phyloP scores from a whole-genome alignment of 495 filamentous ascomycete species.

The Cudoniella acicularis region DNA sequence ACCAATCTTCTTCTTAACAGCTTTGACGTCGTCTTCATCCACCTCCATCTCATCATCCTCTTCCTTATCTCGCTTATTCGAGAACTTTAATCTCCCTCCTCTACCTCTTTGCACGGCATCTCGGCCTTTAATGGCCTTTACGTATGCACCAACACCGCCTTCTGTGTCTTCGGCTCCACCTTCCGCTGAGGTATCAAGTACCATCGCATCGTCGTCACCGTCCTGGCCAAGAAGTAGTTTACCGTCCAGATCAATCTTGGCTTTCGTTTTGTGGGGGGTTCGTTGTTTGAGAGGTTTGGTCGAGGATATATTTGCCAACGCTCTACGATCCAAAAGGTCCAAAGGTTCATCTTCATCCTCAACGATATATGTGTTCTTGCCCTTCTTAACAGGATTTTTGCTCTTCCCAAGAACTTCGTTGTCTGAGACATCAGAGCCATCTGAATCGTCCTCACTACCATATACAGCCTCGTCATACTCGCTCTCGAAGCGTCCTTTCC shows the following conservation, averaged over 20 bases:
- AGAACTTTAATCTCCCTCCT: conserved; percentile 85
- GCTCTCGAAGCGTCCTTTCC: conserved; percentile 68
- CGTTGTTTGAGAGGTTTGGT: conserved; percentile 69
- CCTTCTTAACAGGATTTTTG: conserved; percentile 47
- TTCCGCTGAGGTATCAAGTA: conserved; percentile 49
- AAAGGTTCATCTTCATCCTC: conserved; percentile 92
- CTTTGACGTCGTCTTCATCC: conserved; percentile 56
- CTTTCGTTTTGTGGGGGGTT: conserved; percentile 54
- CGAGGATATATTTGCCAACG: conserved; percentile 88
- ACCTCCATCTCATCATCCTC: conserved; percentile 65
- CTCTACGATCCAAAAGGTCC: conserved; percentile 82
- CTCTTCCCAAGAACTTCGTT: conserved; percentile 54
- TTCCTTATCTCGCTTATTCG: conserved; percentile 58
- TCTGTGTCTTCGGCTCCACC: conserved; percentile 42
- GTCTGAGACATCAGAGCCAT: conserved; percentile 58
- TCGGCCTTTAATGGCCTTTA: conserved; percentile 80
- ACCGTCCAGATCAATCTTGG: conserved; percentile 78
- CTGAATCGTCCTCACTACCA: conserved; percentile 68
- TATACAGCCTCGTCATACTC: conserved; percentile 96
- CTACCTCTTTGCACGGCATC: conserved; percentile 79
- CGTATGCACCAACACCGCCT: conserved; percentile 82
- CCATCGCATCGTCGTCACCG: conserved; percentile 53
- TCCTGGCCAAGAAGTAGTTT: conserved; percentile 72
- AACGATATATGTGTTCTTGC: conserved; percentile 75
- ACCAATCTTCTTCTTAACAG: conserved; percentile 42